Evolutionary conservation across 192 early-diverging fungal species (phyloP).

Genomic region (Mortierella antarctica): DNA sequence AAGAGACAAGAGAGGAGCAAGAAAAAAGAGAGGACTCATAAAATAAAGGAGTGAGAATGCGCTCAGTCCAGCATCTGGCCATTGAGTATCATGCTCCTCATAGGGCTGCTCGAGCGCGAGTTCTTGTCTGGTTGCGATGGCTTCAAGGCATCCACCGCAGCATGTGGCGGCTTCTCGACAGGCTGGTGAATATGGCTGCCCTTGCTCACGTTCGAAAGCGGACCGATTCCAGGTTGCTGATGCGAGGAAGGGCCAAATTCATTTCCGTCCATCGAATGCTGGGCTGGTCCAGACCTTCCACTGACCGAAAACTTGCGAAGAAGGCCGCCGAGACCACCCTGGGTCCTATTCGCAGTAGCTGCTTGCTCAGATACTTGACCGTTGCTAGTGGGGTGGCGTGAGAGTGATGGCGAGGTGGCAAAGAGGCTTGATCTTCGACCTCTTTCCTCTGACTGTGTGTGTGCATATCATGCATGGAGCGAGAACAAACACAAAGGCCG

Average conservation of each 20-base stretch:
- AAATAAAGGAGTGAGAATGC: neutral
- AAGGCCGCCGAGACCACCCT: slow-evolving; percentile 24
- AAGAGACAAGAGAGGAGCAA: neutral
- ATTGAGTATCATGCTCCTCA: slow-evolving; percentile 47
- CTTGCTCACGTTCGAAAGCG: neutral
- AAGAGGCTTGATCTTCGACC: slow-evolving; percentile 13
- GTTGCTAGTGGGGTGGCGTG: neutral
- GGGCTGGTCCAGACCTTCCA: neutral
- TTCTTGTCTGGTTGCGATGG: slow-evolving; percentile 1
- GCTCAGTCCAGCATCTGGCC: slow-evolving; percentile 48
- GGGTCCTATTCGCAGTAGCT: neutral
- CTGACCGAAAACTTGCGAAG: slow-evolving; percentile 35
- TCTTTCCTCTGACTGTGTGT: neutral
- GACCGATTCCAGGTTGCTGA: neutral
- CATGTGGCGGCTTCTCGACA: neutral
- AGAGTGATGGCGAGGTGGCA: slow-evolving; percentile 12
- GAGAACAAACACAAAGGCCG: neutral
- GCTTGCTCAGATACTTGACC: neutral
- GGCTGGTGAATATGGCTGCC: neutral
- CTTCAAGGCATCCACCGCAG: slow-evolving; percentile 10
- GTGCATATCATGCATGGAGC: neutral
- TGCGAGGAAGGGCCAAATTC: slow-evolving; percentile 1
- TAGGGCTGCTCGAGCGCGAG: slow-evolving; percentile 33
- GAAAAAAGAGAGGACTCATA: neutral
- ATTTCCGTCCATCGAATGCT: slow-evolving; percentile 18